Base-by-base conservation (phyloP, 257 asterid species). In the Eucommia ulmoides region DNA sequence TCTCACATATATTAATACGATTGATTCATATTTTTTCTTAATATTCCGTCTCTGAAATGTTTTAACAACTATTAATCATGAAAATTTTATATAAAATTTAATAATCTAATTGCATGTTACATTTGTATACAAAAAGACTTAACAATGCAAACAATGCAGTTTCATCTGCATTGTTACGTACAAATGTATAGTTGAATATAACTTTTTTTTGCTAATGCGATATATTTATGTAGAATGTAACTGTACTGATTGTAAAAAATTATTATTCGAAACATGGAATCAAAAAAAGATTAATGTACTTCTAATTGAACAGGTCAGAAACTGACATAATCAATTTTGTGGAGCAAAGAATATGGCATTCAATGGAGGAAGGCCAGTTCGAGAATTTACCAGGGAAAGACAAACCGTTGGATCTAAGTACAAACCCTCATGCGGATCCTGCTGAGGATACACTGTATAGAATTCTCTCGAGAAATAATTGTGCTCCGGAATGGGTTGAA, bases 401-500 rank as follows among this genome's bases (percentile, higher is more conserved):
- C 38, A 84, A 88, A 63, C 97, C 95, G 0, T 64, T 88, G 69
- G 72, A 88, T 71, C 80, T 88, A 19, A 72, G 56, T n/a, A 60
- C 63, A 6, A 88, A 84, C 74, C 93, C 93, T 62, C 95, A 81
- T 23, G 94, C 67, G 0, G 95, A 84, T 58, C 92, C 93, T 19
- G 93, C 93, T 47, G 93, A 88, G 52, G 95, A 88, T 58, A 83
- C 93, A 29, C 64, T 83, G 54, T 88, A 88, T 62, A 66, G 92
- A 70, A 77, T 83, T 56, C 85, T 83, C 9, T 79, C 83, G 49
- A 79, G 72, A 52, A 88, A 88, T 33, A 88, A 88, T 20, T 88
- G 83, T 66, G 93, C 97, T 7, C 97, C 93, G 0, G 91, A 83
- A 70, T 88, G 97, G 95, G 82, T 88, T 22, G 97, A 88, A 60